phyloP scores from a whole-genome alignment of 495 filamentous ascomycete genomes.

The Diplogelasinospora grovesii region DNA sequence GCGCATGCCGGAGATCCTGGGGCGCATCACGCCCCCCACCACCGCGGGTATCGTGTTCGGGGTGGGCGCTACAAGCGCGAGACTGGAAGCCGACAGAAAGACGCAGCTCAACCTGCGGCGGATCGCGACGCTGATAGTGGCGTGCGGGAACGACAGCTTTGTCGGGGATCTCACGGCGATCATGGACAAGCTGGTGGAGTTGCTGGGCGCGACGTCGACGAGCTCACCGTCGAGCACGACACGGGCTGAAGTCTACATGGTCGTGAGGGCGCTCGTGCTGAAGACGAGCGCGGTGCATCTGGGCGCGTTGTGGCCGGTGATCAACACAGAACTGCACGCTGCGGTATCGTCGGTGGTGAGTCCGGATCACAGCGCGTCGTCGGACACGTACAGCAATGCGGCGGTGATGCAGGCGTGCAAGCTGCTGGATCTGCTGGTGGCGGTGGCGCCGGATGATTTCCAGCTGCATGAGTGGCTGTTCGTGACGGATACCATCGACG shows the following conservation, averaged over 20 bases:
- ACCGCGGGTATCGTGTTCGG: conserved; percentile 98
- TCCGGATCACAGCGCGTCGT: conserved; percentile 50
- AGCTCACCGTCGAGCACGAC: conserved; percentile 90
- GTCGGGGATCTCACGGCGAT: conserved; percentile 64
- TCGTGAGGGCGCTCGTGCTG: conserved; percentile 73
- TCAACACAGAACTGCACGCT: conserved; percentile 79
- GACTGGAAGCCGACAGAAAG: conserved; percentile 87
- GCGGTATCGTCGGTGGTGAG: conserved; percentile 72
- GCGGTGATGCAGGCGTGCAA: conserved; percentile 86
- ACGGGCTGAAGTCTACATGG: conserved; percentile 81
- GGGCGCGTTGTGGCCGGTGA: conserved; percentile 77
- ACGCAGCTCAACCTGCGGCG: conserved; percentile 86
- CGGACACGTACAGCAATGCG: conserved; percentile 67
- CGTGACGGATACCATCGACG: conserved; percentile 93
- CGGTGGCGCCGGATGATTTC: conserved; percentile 89
- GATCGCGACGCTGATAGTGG: conserved; percentile 68
- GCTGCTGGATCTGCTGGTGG: conserved; percentile 76
- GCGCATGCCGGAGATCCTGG: conserved; percentile 71
- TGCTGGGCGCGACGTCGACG: conserved; percentile 75
- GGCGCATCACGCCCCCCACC: conserved; percentile 72
- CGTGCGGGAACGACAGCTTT: conserved; percentile 68
- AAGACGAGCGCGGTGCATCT: conserved; percentile 71
- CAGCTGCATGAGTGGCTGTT: conserved; percentile 95
- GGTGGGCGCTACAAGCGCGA: conserved; percentile 89
- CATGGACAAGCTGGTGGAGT: conserved; percentile 78